Conservation (phyloP, 225 moss, liverwort and hornwort genomes). For the Antitrichia curtipendula region DNA sequence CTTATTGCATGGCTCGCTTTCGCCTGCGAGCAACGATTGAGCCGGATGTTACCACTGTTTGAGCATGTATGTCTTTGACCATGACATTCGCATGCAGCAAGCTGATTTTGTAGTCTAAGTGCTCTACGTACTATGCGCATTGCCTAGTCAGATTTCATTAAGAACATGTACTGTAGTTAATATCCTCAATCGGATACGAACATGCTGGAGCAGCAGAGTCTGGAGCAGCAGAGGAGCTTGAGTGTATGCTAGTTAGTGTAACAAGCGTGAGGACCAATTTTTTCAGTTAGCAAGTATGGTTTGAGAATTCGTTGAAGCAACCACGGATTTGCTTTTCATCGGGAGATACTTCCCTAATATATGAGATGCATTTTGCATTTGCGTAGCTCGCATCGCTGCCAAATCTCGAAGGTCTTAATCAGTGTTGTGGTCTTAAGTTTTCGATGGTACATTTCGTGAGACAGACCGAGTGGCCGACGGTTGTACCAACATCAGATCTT, state of each 20-base stretch:
- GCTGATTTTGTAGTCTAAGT: not conserved
- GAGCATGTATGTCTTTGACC: not conserved
- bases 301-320: not conserved
- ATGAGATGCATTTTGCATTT: not conserved
- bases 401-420: not conserved
- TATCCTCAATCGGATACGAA: not conserved
- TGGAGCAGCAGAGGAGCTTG: not conserved
- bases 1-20: conserved; percentile 45
- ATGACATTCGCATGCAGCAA: not conserved
- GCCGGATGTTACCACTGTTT: conserved; percentile 17
- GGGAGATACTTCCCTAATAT: conserved; percentile 10
- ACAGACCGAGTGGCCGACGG: not conserved
- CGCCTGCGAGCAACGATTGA: conserved; percentile 54
- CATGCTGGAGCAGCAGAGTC: not conserved
- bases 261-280: not conserved
- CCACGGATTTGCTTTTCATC: not conserved
- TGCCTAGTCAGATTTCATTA: not conserved
- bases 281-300: not conserved
- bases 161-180: not conserved
- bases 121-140: not conserved
- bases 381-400: not conserved
- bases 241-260: conserved; percentile 7
- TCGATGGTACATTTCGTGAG: not conserved
- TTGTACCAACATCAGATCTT: not conserved
- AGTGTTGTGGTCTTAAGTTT: not conserved